Evolutionary conservation across 1,139 yeast species (phyloP).

Genomic region (Yamadazyma dendronema): DNA sequence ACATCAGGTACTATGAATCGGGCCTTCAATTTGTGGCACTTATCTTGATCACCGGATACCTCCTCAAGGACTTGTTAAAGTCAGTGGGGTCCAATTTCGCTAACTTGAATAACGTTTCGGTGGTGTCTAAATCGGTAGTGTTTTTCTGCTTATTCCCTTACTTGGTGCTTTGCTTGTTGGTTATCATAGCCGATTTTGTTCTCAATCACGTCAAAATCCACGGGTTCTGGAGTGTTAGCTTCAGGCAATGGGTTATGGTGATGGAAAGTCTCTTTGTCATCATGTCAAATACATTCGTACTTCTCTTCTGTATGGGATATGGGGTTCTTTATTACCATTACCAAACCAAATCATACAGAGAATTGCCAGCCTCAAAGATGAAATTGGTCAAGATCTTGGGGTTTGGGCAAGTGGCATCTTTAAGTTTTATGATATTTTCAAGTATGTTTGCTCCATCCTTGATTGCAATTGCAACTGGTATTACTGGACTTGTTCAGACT

Average conservation of each 20-base stretch:
- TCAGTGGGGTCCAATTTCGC: conserved; percentile 29
- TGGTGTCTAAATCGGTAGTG: conserved; percentile 33
- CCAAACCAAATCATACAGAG: conserved; percentile 26
- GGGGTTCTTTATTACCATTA: conserved; percentile 36
- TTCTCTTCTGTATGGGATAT: conserved; percentile 39
- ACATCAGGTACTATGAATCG: conserved; percentile 20
- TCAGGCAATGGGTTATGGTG: background rate
- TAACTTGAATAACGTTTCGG: conserved; percentile 32
- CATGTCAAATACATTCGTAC: conserved; percentile 7
- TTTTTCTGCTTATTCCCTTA: conserved; percentile 30
- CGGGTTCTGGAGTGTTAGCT: conserved; percentile 5
- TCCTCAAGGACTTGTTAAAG: conserved; percentile 28
- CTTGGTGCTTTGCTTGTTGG: conserved; percentile 13
- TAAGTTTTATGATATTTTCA: background rate
- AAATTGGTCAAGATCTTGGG: conserved; percentile 20
- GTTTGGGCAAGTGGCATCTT: background rate
- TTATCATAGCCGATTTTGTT: conserved; percentile 16
- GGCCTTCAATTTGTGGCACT: conserved; percentile 19
- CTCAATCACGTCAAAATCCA: conserved; percentile 17
- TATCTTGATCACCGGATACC: conserved; percentile 18
- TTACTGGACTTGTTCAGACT: conserved; percentile 1
- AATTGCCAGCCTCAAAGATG: conserved; percentile 23
- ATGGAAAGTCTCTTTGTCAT: background rate
- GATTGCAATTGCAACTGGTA: background rate
- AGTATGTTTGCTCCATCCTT: background rate